Evolutionary conservation across 805 yeast species (phyloP), one percentile per base, ranked within the genome.

Genomic region (Lipomyces chichibuensis): DNA sequence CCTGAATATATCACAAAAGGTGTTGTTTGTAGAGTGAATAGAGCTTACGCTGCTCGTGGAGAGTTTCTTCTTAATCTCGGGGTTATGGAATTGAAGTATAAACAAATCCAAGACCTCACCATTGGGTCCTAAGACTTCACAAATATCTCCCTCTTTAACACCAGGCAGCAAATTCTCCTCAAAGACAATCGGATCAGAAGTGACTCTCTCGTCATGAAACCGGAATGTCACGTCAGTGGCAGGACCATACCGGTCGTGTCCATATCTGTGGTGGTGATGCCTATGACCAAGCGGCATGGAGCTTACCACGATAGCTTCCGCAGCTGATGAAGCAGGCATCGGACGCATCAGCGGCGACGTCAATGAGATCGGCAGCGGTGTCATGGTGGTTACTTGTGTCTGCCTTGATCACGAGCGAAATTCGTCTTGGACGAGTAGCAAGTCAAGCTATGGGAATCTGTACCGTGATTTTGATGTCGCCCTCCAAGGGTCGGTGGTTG

Each of bases 141-240:
- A 89, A 11, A 89, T 78, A 72, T 88, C 88, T 20, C 93, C 95
- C 27, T 81, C 84, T 63, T 80, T 80, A 1, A 87, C 83, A 0
- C 89, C 90, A 0, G 89, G 87, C 0, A 89, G 67, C 4, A 84
- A 78, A 0, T 79, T 73, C 9, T 85, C 75, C 72, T 89, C 91
- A 0, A 91, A 72, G 56, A 87, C 75, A 1, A 91, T 87, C 37
- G 83, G 84, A 53, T 87, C 87, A 0, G 79, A 55, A 0, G 88
- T 85, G 0, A 84, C 78, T 25, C 91, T 77, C 7, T 83, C 72
- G 67, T 91, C 96, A 74, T 91, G 97, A 72, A 88, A 67, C 25
- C 69, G 64, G 59, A 70, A 64, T 11, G 70, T 60, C 46, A 68
- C 57, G 25, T 63, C 63, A 13, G 51, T 39, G 8, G 61, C 33